phyloP scores from a whole-genome alignment of 2,329 filamentous ascomycete genomes.

The Hypocreales sp. region DNA sequence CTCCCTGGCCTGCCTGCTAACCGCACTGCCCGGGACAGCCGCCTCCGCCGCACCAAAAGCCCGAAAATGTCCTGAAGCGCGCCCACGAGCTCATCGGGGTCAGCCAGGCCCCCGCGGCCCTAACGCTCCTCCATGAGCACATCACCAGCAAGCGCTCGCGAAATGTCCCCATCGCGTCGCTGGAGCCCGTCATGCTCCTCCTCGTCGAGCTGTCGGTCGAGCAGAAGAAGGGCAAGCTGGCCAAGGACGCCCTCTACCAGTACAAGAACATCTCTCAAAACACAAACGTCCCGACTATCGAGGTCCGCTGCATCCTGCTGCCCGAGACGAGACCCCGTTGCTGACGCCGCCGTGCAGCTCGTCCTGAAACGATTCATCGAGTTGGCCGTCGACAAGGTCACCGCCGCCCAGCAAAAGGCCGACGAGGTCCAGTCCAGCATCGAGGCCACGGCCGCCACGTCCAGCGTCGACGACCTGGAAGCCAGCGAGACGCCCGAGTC shows the following conservation, averaged over 20 bases:
- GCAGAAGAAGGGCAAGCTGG: conserved; percentile 92
- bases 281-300: conserved; percentile 94
- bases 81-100: conserved; percentile 98
- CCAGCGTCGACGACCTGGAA: conserved; percentile 86
- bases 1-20: conserved; percentile 8
- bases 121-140: conserved; percentile 96
- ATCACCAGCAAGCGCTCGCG: conserved; percentile 96
- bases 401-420: conserved; percentile 86
- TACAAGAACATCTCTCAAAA: conserved; percentile 99
- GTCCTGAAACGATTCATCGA: conserved; percentile 98
- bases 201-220: conserved; percentile 95
- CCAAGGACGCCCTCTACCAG: conserved; percentile 97
- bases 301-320: conserved; percentile 37
- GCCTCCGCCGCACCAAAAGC: conserved; percentile 92
- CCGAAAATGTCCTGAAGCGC: conserved; percentile 97
- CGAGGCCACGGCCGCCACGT: conserved; percentile 48
- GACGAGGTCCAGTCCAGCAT: conserved; percentile 84
- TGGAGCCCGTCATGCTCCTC: conserved; percentile 97
- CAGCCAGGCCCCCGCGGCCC: conserved; percentile 78
- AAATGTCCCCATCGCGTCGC: conserved; percentile 87
- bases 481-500: conserved; percentile 96
- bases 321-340: background rate
- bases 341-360: conserved; percentile 33
- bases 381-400: conserved; percentile 89
- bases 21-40: conserved; percentile 39